Percentiles rank a stretch among this genome's conserved stretches.
Evolutionary conservation across 2,329 filamentous ascomycete species (phyloP).

Genomic region (Macroventuria anomochaeta): DNA sequence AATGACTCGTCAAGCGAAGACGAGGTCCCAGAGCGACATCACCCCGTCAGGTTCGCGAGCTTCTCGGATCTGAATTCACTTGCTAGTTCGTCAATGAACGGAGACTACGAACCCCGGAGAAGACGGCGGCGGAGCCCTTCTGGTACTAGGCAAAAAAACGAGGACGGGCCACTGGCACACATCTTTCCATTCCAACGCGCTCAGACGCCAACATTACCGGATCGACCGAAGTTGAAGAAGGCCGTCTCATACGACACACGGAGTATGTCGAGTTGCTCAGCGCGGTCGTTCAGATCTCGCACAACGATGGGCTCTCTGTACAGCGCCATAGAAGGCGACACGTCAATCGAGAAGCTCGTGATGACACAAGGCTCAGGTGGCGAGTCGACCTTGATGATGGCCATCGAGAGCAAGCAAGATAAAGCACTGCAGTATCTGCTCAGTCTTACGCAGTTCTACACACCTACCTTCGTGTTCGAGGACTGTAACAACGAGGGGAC

Average conservation of each 20-base stretch:
- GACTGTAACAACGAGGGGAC: conserved; percentile 91
- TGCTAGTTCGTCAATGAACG: conserved; percentile 39
- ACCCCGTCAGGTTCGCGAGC: conserved; percentile 44
- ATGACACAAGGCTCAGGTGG: conserved; percentile 74
- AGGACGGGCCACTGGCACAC: conserved; percentile 67
- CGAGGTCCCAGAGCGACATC: conserved; percentile 27
- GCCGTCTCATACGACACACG: conserved; percentile 86
- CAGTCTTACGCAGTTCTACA: conserved; percentile 76
- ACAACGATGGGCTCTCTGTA: conserved; percentile 69
- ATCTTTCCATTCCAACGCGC: conserved; percentile 89
- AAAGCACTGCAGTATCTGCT: conserved; percentile 81
- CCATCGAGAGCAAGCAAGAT: conserved; percentile 65
- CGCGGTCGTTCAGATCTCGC: conserved; percentile 80
- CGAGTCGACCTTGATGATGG: conserved; percentile 75
- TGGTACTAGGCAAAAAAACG: conserved; percentile 22
- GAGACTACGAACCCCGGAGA: conserved; percentile 32
- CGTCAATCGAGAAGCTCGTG: conserved; percentile 78
- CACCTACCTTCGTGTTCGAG: conserved; percentile 72
- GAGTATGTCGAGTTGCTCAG: conserved; percentile 86
- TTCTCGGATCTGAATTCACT: conserved; percentile 37
- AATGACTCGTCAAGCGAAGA: conserved; percentile 40
- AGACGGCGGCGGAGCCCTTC: conserved; percentile 33
- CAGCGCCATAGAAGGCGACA: conserved; percentile 83
- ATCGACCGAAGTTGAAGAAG: conserved; percentile 69
- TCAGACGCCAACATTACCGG: conserved; percentile 54